Evolutionary conservation across 208 protist species (phyloP).

Genomic region (Herpetomonas muscarum): DNA sequence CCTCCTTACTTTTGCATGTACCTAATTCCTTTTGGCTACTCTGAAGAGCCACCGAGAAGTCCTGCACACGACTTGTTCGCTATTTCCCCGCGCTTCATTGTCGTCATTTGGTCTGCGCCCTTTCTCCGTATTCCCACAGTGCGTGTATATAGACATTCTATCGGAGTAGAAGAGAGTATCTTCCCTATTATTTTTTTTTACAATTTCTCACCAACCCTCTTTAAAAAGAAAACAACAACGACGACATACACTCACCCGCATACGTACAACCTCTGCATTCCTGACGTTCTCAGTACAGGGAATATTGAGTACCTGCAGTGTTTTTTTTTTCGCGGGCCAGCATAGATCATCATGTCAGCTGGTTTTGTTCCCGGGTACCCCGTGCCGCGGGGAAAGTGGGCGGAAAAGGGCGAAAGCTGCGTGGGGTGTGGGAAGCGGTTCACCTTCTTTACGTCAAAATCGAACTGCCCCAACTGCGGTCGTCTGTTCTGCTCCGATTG

Average conservation of each 20-base stretch:
- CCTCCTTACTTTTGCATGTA: background rate
- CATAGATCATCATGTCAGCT: background rate
- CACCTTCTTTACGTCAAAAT: slow-evolving; percentile 38
- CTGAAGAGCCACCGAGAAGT: background rate
- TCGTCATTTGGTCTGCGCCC: too few relatives aligned
- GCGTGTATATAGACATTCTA: too few relatives aligned
- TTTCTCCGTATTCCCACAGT: too few relatives aligned
- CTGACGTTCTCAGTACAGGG: too few relatives aligned
- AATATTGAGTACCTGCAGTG: too few relatives aligned
- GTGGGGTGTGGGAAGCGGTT: slow-evolving; percentile 52
- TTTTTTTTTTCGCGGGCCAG: background rate
- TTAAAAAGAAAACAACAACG: background rate
- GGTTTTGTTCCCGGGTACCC: slow-evolving; percentile 29
- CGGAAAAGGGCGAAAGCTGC: slow-evolving; percentile 31
- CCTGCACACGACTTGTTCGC: background rate
- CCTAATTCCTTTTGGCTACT: slow-evolving; percentile 1
- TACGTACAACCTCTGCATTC: too few relatives aligned
- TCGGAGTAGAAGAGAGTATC: too few relatives aligned
- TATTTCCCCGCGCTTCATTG: background rate
- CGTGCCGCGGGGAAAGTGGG: slow-evolving; percentile 29
- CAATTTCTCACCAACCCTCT: too few relatives aligned
- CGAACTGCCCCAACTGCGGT: slow-evolving; percentile 63
- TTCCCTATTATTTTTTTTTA: too few relatives aligned
- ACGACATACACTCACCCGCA: too few relatives aligned
- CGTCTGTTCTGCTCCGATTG: slow-evolving; percentile 62